Evolutionary conservation across 805 yeast species (phyloP).

Genomic region (Candida hispaniensis): DNA sequence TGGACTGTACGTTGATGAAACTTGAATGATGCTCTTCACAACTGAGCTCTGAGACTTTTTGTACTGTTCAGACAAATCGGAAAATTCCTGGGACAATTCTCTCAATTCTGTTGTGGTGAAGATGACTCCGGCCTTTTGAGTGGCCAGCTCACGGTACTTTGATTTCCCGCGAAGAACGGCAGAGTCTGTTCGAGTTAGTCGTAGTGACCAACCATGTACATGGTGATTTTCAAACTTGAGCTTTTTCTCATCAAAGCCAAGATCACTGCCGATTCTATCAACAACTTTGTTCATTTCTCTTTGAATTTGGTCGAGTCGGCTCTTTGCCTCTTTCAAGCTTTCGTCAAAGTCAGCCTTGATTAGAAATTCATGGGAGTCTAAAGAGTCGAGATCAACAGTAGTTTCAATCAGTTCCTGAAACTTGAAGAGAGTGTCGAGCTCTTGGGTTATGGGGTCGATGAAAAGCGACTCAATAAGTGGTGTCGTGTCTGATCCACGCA

Average conservation of each 20-base stretch:
- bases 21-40: constrained; percentile 71
- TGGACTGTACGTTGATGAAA: constrained; percentile 71
- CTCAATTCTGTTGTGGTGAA: constrained; percentile 67
- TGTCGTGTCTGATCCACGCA: constrained; percentile 34
- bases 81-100: constrained; percentile 47
- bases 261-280: constrained; percentile 52
- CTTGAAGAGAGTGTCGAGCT: constrained; percentile 45
- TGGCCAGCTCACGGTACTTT: constrained; percentile 67
- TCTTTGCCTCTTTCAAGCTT: constrained; percentile 49
- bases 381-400: constrained; percentile 76
- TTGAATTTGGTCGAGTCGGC: constrained; percentile 44
- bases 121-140: constrained; percentile 90
- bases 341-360: constrained; percentile 88
- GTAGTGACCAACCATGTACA: constrained; percentile 87
- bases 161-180: constrained; percentile 54
- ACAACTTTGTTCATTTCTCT: constrained; percentile 38
- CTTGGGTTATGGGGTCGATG: constrained; percentile 44
- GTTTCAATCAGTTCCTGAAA: constrained; percentile 83
- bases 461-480: constrained; percentile 41
- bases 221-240: constrained; percentile 81
- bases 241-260: constrained; percentile 79
- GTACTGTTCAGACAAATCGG: constrained; percentile 53
- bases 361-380: constrained; percentile 71
- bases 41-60: constrained; percentile 64
- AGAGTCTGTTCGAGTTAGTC: constrained; percentile 84